These are phyloP conservation scores for Periglandula ipomoeae DNA, from an alignment of 2,329 filamentous ascomycete genomes.

Conservation along the genomic window DNA sequence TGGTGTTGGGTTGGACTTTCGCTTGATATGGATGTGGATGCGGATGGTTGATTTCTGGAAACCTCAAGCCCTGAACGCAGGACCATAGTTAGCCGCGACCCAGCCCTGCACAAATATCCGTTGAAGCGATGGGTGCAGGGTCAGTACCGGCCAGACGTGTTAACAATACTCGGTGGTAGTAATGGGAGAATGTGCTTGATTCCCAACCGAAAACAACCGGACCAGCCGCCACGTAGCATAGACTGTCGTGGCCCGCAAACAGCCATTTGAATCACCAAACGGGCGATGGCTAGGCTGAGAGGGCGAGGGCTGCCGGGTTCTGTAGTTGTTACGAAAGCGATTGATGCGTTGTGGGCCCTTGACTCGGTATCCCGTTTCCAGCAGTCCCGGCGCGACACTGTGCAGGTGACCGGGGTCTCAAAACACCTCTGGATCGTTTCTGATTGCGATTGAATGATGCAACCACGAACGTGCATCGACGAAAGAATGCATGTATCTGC, in stretches of 20 bases:
- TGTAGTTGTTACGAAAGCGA: neutral
- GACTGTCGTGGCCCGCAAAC: neutral
- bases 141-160: no score
- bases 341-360: neutral
- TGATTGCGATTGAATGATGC: conserved; percentile 2
- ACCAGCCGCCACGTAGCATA: neutral
- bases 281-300: no score
- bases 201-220: neutral
- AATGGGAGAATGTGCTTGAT: no score
- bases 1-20: neutral
- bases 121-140: neutral
- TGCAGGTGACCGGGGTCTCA: conserved; percentile 6
- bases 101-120: neutral
- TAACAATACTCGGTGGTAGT: no score
- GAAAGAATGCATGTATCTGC: neutral
- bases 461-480: neutral
- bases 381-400: conserved; percentile 8
- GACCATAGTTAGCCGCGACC: conserved; percentile 4
- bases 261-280: neutral
- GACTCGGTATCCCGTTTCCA: conserved; percentile 14
- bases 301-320: no score
- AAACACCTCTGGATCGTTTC: neutral
- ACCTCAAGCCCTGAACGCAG: neutral
- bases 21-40: neutral
- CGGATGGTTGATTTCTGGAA: neutral